Base-by-base conservation (phyloP, 2,329 filamentous ascomycete genomes). In the Xylaria sp. region DNA sequence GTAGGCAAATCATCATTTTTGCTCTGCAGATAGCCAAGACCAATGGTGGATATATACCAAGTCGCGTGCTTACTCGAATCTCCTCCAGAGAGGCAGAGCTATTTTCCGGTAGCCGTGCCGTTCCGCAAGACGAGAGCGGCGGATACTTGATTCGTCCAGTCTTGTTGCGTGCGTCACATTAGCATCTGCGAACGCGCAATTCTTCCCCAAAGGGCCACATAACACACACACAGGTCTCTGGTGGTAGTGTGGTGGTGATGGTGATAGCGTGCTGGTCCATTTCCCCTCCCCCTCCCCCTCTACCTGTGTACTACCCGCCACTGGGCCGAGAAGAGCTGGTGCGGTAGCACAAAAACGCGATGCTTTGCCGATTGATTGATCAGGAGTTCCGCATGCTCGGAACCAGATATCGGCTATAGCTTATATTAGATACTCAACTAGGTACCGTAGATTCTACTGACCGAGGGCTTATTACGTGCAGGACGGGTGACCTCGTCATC, bases 321-420 rank as follows among this genome's bases (percentile, higher is more conserved):
- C 45, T 51, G 19, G 25, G 40, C 57, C 57, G 40, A 40, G 40
- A 15, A 28, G 43, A 15, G 12, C 38, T 45, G 25, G 62, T 64
- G 59, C 45, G 19, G 59, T 59, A 45, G 40, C 63, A 56, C 49
- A 17, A 57, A 31, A 9, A 31, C 9, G 28, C 28, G 9, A 37
- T 53, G 52, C 25, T 37, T 38, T 45, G 37, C 38, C 53, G 45
- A 60, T 65, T 65, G 55, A 57, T 57, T 63, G 55, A 57, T 57
- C 63, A 59, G 51, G 63, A 59, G 42, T 62, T 57, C 55, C 63
- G 54, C 63, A 65, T 53, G 23, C 33, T 62, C 63, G 63, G 55
- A 53, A 62, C 56, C 56, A 57, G 33, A 56, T 42, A 17, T 49
- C 52, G 31, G 37, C 38, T 35, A n/a, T 56, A 21, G 43, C 47